Percentiles rank a stretch among this genome's conserved stretches.
Conservation (phyloP, 2,329 filamentous ascomycete genomes). For the Sporothrix protearum region DNA sequence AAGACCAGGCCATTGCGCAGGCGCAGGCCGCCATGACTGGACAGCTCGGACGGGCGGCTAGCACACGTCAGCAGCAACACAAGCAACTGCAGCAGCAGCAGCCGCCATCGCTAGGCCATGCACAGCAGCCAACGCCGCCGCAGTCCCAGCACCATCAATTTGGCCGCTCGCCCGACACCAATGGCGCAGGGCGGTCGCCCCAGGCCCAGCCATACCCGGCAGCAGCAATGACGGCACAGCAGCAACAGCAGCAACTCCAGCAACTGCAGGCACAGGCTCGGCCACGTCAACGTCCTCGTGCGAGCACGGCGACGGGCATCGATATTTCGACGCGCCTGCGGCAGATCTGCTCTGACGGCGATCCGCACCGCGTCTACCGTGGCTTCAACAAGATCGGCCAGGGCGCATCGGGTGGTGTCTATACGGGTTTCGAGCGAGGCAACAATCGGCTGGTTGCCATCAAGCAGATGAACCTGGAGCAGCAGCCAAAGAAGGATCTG, state of each 20-base stretch:
- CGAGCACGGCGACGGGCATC: constrained; percentile 62
- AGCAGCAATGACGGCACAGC: constrained; percentile 23
- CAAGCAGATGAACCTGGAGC: constrained; percentile 99
- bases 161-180: constrained; percentile 37
- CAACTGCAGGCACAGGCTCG: constrained; percentile 45
- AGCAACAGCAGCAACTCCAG: constrained; percentile 29
- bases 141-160: constrained; percentile 52
- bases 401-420: constrained; percentile 94
- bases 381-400: constrained; percentile 94
- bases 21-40: constrained; percentile 73
- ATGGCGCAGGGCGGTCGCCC: constrained; percentile 37
- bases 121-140: constrained; percentile 44
- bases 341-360: constrained; percentile 83
- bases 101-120: constrained; percentile 10
- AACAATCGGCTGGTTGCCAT: constrained; percentile 90
- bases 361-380: constrained; percentile 83
- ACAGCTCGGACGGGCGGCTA: constrained; percentile 68
- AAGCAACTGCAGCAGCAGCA: constrained; percentile 45
- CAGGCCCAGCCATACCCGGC: constrained; percentile 36
- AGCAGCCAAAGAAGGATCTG: constrained; percentile 97
- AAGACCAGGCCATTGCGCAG: constrained; percentile 77
- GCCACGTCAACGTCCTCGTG: constrained; percentile 72
- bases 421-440: constrained; percentile 79
- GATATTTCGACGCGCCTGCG: constrained; percentile 82
- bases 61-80: constrained; percentile 58